phyloP scores from a whole-genome alignment of 441 rosid genomes.

The Breynia disticha region DNA sequence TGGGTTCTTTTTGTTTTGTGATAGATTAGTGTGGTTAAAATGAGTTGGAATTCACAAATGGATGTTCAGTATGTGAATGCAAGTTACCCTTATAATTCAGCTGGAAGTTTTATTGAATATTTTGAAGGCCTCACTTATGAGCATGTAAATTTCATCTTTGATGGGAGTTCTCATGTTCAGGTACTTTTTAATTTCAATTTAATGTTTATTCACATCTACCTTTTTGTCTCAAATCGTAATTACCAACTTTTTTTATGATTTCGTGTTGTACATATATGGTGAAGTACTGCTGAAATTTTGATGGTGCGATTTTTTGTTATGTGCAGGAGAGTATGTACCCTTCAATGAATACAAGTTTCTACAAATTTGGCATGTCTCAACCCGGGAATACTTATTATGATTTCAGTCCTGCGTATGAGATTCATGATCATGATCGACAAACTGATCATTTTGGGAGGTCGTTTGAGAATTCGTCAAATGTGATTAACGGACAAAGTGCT shows the following conservation, averaged over 20 bases:
- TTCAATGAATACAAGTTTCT: constrained; percentile 34
- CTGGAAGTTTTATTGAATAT: constrained; percentile 74
- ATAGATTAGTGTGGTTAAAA: constrained; percentile 20
- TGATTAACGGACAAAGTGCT: constrained; percentile 24
- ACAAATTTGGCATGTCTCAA: constrained; percentile 47
- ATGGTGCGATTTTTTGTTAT: constrained; percentile 5
- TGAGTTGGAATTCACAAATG: constrained; percentile 55
- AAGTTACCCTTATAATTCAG: constrained; percentile 53
- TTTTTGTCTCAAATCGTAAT: no score
- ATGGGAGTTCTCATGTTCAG: constrained; percentile 57
- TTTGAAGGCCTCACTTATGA: constrained; percentile 73
- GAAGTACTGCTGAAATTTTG: no score
- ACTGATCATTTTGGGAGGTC: constrained; percentile 45
- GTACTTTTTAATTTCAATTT: constrained; percentile 19
- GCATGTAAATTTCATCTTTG: constrained; percentile 70
- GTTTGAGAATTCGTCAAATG: constrained; percentile 24
- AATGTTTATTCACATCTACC: no score
- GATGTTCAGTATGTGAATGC: constrained; percentile 40
- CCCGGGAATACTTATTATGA: constrained; percentile 39
- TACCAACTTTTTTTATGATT: no score
- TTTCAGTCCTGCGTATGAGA: constrained; percentile 35
- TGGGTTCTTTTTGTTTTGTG: no score
- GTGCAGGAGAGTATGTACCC: constrained; percentile 50
- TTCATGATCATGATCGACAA: constrained; percentile 31
- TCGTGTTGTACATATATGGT: no score